Conservation (phyloP, 2,329 filamentous ascomycete species). For the Colletotrichum endophyticum region DNA sequence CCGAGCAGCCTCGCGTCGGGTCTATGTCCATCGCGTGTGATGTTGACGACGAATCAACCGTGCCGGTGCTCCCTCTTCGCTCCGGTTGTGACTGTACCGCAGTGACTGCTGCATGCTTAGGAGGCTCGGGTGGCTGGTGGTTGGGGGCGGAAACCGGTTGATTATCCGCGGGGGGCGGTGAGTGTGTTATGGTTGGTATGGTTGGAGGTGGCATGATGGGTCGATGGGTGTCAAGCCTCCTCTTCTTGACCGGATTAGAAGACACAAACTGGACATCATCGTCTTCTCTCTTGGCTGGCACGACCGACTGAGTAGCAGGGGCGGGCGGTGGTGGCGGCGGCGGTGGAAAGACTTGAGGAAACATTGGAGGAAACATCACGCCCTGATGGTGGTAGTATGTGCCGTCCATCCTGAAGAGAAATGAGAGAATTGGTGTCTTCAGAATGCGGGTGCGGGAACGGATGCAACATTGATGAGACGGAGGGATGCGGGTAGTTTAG, state of each 20-base stretch:
- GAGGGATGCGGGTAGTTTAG: neutral
- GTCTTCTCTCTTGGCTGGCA: constrained; percentile 35
- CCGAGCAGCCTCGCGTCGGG: constrained; percentile 34
- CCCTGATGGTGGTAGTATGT: neutral
- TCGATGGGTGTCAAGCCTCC: constrained; percentile 6
- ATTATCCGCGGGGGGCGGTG: neutral
- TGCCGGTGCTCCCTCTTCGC: constrained; percentile 35
- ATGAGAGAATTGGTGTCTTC: neutral
- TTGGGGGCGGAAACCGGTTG: neutral
- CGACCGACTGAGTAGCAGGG: neutral
- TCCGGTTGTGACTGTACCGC: constrained; percentile 4
- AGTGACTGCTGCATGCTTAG: neutral
- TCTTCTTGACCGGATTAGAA: constrained; percentile 46
- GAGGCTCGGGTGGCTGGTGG: neutral
- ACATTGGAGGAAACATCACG: constrained; percentile 17
- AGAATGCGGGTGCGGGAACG: constrained; percentile 3
- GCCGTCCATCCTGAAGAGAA: neutral
- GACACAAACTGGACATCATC: constrained; percentile 51
- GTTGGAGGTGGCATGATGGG: neutral
- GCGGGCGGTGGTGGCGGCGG: neutral
- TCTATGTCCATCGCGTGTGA: constrained; percentile 29
- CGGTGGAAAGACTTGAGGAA: constrained; percentile 1
- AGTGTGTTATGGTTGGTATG: neutral
- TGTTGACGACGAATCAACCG: constrained; percentile 28
- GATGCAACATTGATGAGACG: constrained; percentile 12